Base-by-base conservation (phyloP, 495 filamentous ascomycete genomes). In the Rhizodiscina lignyota region DNA sequence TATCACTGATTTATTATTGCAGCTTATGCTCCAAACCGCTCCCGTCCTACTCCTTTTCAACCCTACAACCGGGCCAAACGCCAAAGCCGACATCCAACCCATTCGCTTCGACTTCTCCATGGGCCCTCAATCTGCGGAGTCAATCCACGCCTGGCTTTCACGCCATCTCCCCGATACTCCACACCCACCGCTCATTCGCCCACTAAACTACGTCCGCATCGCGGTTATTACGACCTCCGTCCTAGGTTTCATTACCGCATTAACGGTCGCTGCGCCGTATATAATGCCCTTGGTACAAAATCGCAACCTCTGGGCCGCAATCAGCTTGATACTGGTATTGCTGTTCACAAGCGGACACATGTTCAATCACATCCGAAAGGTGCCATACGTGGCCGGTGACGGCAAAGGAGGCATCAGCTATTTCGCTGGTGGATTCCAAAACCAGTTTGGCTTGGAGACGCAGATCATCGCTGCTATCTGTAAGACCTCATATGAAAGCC, bases 361-460 rank as follows among this genome's bases (percentile, higher is more conserved):
- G 89, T 99, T 86, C 68, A 96, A 96, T 58, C 89, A 96, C 46
- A 99, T 99, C 51, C 70, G 89, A 37, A 85, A 85, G 50, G 84
- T 89, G 0, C 87, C 89, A n/a, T 99, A 99, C 50, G 83, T 96
- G 31, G 72, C 74, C 23, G 81, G 76, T 16, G 77, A 96, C 57
- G 83, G 82, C 4, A 69, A 66, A 30, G 91, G 91, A 5, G 85
- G 84, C 2, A 70, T 96, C 27, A 79, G 61, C 50, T 99, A 96
- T 55, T 87, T 96, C 55, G 89, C 91, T 2, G 71, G 71, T 30
- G 89, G 89, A 1, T 99, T 96, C 52, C 83, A 84, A 49, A 96
- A 77, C 51, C 89, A 99, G 52, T 94, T 78, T 52, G 89, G 91
- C 5, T 62, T 96, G 48, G 89, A 99, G 61, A 93, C 89, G 2